phyloP scores from a whole-genome alignment of 495 filamentous ascomycete genomes.

The Cenococcum geophilum region DNA sequence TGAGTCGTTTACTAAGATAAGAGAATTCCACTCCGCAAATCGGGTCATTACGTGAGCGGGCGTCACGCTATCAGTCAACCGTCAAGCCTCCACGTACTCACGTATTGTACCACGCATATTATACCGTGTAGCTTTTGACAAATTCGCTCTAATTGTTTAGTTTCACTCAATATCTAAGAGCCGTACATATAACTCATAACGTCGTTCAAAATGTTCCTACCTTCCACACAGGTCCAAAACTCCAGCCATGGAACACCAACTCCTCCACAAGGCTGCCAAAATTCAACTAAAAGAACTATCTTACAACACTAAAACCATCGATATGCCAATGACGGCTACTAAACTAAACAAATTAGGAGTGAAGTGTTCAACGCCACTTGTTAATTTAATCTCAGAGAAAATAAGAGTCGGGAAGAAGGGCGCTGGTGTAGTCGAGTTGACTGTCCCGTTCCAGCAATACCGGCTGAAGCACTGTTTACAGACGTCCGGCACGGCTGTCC shows the following conservation, averaged over 20 bases:
- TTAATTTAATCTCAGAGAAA: conserved; percentile 12
- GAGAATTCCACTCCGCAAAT: no score
- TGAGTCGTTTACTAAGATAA: no score
- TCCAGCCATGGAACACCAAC: neutral
- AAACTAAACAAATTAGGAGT: conserved; percentile 13
- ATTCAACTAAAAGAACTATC: neutral
- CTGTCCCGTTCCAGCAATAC: conserved; percentile 86
- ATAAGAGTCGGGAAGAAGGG: conserved; percentile 13
- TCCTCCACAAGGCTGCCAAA: neutral
- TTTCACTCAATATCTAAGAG: no score
- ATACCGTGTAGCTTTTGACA: neutral
- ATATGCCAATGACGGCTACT: neutral
- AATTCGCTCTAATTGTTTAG: neutral
- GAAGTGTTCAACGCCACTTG: conserved; percentile 17
- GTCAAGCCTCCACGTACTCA: neutral
- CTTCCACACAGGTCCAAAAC: neutral
- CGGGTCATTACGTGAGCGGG: no score
- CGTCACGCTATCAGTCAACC: neutral
- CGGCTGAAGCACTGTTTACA: conserved; percentile 68
- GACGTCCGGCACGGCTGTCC: conserved; percentile 54
- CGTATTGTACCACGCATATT: no score
- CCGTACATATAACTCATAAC: neutral
- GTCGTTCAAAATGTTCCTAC: neutral
- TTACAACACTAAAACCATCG: neutral
- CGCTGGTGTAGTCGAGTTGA: conserved; percentile 34